Evolutionary conservation across 1,284 basidiomycete genomes (phyloP).

Genomic region (Salmacisia buchloeana): DNA sequence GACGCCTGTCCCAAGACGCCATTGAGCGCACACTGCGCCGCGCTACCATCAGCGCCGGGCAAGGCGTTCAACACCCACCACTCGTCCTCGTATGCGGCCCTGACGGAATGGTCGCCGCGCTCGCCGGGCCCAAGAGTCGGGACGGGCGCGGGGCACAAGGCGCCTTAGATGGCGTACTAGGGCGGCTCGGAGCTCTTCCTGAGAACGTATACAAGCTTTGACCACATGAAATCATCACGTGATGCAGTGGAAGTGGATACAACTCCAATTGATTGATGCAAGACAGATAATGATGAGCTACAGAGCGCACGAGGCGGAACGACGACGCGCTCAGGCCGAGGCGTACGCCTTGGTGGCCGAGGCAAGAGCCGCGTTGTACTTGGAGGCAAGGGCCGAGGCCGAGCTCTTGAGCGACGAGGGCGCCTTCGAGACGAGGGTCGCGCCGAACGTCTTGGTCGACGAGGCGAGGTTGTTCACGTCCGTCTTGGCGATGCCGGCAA

Average conservation of each 20-base stretch:
- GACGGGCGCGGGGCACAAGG: constrained; percentile 2
- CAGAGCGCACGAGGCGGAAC: no score
- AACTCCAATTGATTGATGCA: no score
- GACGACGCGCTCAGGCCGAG: background rate
- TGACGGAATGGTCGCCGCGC: constrained; percentile 2
- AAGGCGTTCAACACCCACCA: no score
- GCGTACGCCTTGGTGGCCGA: constrained; percentile 9
- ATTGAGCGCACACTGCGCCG: no score
- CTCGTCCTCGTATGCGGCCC: background rate
- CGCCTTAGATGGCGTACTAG: background rate
- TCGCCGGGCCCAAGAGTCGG: background rate
- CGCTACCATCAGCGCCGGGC: no score
- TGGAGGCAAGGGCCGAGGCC: constrained; percentile 4
- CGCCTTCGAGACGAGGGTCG: constrained; percentile 11
- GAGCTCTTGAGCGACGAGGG: background rate
- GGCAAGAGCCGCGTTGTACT: constrained; percentile 12
- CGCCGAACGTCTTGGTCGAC: constrained; percentile 11
- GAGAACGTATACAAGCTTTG: background rate
- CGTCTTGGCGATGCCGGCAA: constrained; percentile 12
- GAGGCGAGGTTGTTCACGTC: constrained; percentile 11
- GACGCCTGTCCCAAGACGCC: no score
- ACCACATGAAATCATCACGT: no score
- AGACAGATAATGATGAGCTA: no score
- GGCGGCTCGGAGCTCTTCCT: background rate
- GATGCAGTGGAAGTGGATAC: no score